Percentiles rank a stretch among this genome's conserved stretches.
Evolutionary conservation across 1,284 basidiomycete species (phyloP).

Genomic region (Sphaerobolus stellatus): DNA sequence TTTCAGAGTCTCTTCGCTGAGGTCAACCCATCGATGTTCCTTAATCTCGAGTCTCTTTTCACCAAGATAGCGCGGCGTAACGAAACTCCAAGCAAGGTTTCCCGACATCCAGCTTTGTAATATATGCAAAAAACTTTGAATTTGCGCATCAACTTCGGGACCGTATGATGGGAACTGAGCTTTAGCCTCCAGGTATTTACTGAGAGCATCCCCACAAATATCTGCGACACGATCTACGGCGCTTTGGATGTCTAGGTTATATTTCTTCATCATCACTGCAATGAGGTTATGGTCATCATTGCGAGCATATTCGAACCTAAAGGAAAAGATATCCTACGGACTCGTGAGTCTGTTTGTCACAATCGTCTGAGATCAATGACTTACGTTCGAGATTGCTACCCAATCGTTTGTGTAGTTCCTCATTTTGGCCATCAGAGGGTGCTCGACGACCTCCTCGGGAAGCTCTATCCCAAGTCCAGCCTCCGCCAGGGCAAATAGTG

Average conservation of each 20-base stretch:
- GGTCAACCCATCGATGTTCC: slow-evolving; percentile 56
- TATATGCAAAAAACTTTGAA: slow-evolving; percentile 29
- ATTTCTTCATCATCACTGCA: slow-evolving; percentile 28
- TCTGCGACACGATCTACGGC: slow-evolving; percentile 31
- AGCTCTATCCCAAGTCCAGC: slow-evolving; percentile 40
- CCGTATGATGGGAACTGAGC: slow-evolving; percentile 29
- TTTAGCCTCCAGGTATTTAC: slow-evolving; percentile 25
- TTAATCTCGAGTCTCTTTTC: slow-evolving; percentile 55
- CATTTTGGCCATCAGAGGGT: slow-evolving; percentile 37
- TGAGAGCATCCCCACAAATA: slow-evolving; percentile 26
- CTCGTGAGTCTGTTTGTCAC: too few species aligned
- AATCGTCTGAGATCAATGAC: slow-evolving; percentile 17
- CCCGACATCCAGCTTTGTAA: slow-evolving; percentile 39
- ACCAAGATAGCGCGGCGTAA: slow-evolving; percentile 43
- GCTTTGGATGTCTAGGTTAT: slow-evolving; percentile 26
- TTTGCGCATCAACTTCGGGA: slow-evolving; percentile 25
- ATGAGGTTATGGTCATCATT: slow-evolving; percentile 47
- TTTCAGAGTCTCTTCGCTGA: too few species aligned
- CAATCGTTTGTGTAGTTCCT: slow-evolving; percentile 41
- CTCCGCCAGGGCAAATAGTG: slow-evolving; percentile 41
- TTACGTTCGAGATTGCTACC: slow-evolving; percentile 43
- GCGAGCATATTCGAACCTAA: slow-evolving; percentile 42
- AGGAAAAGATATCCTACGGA: slow-evolving; percentile 43
- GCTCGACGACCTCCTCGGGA: slow-evolving; percentile 37
- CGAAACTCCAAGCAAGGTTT: slow-evolving; percentile 43